Evolutionary conservation across 192 early-diverging fungal species (phyloP).

Genomic region (Diversispora eburnea): DNA sequence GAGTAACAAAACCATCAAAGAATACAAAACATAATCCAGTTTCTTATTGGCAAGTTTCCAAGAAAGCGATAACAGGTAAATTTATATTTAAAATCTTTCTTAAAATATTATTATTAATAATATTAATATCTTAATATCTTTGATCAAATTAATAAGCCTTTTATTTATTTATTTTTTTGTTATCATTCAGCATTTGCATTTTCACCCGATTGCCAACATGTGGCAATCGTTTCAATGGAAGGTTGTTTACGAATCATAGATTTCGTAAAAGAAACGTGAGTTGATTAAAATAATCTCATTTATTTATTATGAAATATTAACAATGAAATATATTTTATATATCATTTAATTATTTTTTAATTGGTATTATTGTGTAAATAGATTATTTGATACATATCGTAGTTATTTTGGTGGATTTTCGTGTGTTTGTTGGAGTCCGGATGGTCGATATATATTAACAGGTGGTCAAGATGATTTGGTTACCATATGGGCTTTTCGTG

Average conservation of each 20-base stretch:
- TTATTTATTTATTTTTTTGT: background rate
- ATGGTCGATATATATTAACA: constrained; percentile 76
- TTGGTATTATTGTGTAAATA: constrained; percentile 7
- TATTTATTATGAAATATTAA: background rate
- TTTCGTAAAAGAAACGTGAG: constrained; percentile 57
- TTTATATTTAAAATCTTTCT: background rate
- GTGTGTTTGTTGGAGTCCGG: constrained; percentile 88
- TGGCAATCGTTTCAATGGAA: constrained; percentile 79
- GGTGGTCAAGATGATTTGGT: constrained; percentile 94
- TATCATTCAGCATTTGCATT: constrained; percentile 63
- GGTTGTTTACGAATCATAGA: constrained; percentile 77
- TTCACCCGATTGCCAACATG: constrained; percentile 77
- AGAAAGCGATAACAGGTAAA: constrained; percentile 69
- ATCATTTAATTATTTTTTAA: background rate
- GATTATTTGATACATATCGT: constrained; percentile 69
- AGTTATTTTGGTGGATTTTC: constrained; percentile 85
- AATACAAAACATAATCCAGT: constrained; percentile 75
- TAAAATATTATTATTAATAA: background rate
- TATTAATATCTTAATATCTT: background rate
- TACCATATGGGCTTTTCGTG: constrained; percentile 81
- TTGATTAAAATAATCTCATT: too few relatives aligned
- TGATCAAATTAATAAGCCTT: background rate
- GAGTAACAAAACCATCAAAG: constrained; percentile 56
- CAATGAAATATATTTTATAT: constrained; percentile 11
- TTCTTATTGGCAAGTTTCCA: constrained; percentile 71